Evolutionary conservation across 805 yeast genomes (phyloP).

Genomic region (Candida multigemmis): DNA sequence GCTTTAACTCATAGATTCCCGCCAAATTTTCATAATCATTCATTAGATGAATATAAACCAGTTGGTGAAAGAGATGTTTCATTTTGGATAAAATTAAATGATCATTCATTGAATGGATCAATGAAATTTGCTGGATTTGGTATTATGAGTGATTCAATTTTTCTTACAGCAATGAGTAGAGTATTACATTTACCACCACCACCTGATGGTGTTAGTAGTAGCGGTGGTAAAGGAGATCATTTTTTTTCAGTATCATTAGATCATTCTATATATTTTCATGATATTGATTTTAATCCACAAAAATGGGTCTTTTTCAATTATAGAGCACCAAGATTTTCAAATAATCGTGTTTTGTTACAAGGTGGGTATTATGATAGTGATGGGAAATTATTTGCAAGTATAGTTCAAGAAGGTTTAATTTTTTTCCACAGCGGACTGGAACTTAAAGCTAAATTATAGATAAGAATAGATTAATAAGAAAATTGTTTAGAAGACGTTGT

Average conservation of each 20-base stretch:
- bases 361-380: slow-evolving; percentile 19
- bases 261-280: slow-evolving; percentile 26
- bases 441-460: slow-evolving; percentile 8
- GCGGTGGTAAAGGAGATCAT: slow-evolving; percentile 16
- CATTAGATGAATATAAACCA: slow-evolving; percentile 9
- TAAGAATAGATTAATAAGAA: too few relatives aligned
- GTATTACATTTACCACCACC: slow-evolving; percentile 16
- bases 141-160: slow-evolving; percentile 22
- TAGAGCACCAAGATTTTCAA: slow-evolving; percentile 17
- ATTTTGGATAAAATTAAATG: slow-evolving; percentile 22
- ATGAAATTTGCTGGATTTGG: slow-evolving; percentile 24
- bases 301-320: slow-evolving; percentile 22
- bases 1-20: slow-evolving; percentile 17
- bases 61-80: slow-evolving; percentile 22
- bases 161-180: slow-evolving; percentile 18
- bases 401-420: slow-evolving; percentile 27
- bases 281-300: slow-evolving; percentile 23
- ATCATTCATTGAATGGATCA: slow-evolving; percentile 5
- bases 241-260: slow-evolving; percentile 24
- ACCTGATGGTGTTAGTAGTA: slow-evolving; percentile 7
- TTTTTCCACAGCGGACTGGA: slow-evolving; percentile 8
- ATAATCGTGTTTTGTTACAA: slow-evolving; percentile 19
- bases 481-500: too few relatives aligned
- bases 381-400: slow-evolving; percentile 20
- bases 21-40: slow-evolving; percentile 13